Evolutionary conservation across 1,284 basidiomycete genomes (phyloP).

Genomic region (Bondarzewia mesenterica): DNA sequence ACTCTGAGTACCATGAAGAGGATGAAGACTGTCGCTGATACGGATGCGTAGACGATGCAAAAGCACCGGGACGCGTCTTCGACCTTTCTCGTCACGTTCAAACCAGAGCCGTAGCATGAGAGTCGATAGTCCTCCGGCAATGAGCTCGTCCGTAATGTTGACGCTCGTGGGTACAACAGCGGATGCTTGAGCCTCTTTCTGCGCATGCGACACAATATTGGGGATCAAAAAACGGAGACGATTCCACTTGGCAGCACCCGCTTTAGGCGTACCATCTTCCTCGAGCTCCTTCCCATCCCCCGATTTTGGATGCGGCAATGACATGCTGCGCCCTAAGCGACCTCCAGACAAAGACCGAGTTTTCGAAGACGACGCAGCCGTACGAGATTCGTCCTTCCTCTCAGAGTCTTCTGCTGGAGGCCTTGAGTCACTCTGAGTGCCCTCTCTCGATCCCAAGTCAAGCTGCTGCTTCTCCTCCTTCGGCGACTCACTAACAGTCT

Average conservation of each 20-base stretch:
- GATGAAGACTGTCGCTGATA: conserved; percentile 81
- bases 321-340: background rate
- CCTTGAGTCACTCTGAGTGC: conserved; percentile 4
- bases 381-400: background rate
- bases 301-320: conserved; percentile 6
- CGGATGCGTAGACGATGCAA: conserved; percentile 82
- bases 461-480: conserved; percentile 33
- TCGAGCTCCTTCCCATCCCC: conserved; percentile 3
- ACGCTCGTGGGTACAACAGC: conserved; percentile 46
- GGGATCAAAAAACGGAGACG: conserved; percentile 61
- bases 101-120: conserved; percentile 86
- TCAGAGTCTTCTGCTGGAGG: background rate
- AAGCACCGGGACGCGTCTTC: conserved; percentile 79
- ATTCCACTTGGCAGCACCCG: conserved; percentile 41
- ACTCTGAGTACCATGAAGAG: conserved; percentile 69
- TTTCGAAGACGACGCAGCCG: background rate
- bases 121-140: conserved; percentile 74
- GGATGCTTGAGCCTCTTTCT: conserved; percentile 29
- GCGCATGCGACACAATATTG: conserved; percentile 28
- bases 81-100: conserved; percentile 84
- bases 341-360: background rate
- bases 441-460: conserved; percentile 17
- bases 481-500: conserved; percentile 31
- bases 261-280: conserved; percentile 9
- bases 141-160: conserved; percentile 81